Percentiles rank a stretch among this genome's conserved stretches.
These are phyloP conservation scores for Cadophora malorum DNA, from an alignment of 2,329 filamentous ascomycete genomes.

Conservation along the genomic window DNA sequence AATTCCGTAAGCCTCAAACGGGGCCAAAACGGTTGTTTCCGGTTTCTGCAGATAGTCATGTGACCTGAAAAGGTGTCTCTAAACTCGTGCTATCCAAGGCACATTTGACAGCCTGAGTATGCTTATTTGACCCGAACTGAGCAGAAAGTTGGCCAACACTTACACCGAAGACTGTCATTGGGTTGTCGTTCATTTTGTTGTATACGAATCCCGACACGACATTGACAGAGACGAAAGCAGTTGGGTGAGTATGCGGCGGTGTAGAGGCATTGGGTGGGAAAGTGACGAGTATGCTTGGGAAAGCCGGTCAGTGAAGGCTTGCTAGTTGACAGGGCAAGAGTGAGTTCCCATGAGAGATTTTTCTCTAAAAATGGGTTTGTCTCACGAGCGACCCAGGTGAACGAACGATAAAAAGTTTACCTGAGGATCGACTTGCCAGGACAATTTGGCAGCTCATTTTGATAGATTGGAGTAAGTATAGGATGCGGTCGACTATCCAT, in stretches of 20 bases:
- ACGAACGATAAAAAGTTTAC: not conserved
- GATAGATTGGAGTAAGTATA: slow-evolving; percentile 21
- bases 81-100: too few species aligned
- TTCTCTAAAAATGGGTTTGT: too few species aligned
- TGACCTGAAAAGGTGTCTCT: not conserved
- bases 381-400: too few species aligned
- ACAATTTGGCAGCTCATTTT: slow-evolving; percentile 48
- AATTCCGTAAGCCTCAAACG: not conserved
- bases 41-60: not conserved
- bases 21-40: slow-evolving; percentile 7
- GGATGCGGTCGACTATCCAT: slow-evolving; percentile 27
- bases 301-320: not conserved
- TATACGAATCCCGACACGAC: slow-evolving; percentile 49
- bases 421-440: slow-evolving; percentile 51
- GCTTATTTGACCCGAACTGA: not conserved
- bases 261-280: slow-evolving; percentile 50
- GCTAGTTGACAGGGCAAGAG: too few species aligned
- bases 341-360: too few species aligned
- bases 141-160: not conserved
- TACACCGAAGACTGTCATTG: slow-evolving; percentile 43
- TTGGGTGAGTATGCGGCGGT: slow-evolving; percentile 55
- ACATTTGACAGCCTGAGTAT: not conserved
- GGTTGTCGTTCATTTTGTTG: slow-evolving; percentile 56
- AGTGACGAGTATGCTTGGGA: slow-evolving; percentile 45
- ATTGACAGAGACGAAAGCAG: slow-evolving; percentile 50